Evolutionary conservation across 768 basidiomycete species (phyloP), one percentile per base, ranked within the genome.

Genomic region (Hypholoma fasciculare): DNA sequence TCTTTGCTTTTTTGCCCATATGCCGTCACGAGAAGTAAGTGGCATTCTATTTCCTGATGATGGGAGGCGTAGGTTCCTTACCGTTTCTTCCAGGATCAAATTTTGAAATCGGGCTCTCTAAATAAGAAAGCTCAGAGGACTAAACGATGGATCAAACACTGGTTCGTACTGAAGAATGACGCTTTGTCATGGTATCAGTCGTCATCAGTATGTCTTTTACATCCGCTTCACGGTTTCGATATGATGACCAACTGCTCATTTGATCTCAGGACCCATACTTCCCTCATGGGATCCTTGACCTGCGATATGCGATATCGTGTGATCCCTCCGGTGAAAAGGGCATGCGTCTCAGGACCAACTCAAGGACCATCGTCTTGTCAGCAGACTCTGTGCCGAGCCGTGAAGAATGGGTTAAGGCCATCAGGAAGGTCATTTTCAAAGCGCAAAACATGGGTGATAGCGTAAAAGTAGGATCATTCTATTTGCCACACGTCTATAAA

Each of bases 181-280:
- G 92, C 94, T 0, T 78, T 99, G 26, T 95, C 94, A 16, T 99
- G 97, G 97, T 98, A 93, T 71, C 91, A 94, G 61, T 93, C 92
- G 7, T 94, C 95, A 56, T 88, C 93, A 56, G 95, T 94, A 72
- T 76, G 79, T 44, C 39, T 19, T 50, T 23, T 34, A 34, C 9
- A 34, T 34, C 9, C 30, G 37, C 14, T 36, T 42, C 13, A 49
- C 59, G 52, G 42, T 46, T 49, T n/a, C 20, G 39, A 16, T 26
- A 11, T 42, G 30, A 34, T 34, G 30, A 34, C 30, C 30, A 34
- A 34, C 30, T 7, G 9, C 9, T 34, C 9, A 57, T 16, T 58
- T 50, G 30, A 37, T 53, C 23, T 23, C 60, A 96, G 94, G 95
- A 99, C 65, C 96, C 96, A 1, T 99, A 99, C 73, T 99, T 99